A percentile compares a stretch with the other conserved stretches of the same genome.
Conservation (phyloP, 495 filamentous ascomycete genomes). For the Letharia columbiana region DNA sequence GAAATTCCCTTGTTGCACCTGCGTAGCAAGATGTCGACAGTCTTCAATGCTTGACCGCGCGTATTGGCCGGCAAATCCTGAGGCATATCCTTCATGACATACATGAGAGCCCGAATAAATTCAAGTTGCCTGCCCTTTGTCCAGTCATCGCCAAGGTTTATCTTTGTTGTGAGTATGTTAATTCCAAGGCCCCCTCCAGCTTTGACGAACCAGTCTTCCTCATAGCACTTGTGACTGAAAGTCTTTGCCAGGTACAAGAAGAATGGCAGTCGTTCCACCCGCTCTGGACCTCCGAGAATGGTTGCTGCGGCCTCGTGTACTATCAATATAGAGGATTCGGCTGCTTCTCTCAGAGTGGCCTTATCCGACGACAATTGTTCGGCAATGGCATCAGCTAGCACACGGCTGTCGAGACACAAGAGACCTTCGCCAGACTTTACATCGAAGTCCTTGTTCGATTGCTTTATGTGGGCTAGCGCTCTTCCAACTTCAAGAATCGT, state of each 20-base stretch:
- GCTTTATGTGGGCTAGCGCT: constrained; percentile 65
- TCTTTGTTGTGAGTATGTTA: constrained; percentile 64
- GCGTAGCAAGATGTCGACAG: constrained; percentile 65
- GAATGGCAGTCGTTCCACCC: constrained; percentile 64
- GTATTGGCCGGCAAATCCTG: constrained; percentile 83
- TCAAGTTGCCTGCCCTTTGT: constrained; percentile 70
- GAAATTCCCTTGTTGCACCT: constrained; percentile 64
- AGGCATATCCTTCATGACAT: constrained; percentile 96
- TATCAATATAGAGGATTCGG: constrained; percentile 63
- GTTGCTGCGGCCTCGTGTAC: constrained; percentile 68
- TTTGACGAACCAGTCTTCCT: constrained; percentile 97
- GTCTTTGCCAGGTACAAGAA: constrained; percentile 70
- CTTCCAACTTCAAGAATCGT: constrained; percentile 83
- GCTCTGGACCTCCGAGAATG: constrained; percentile 68
- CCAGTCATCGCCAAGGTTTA: constrained; percentile 80
- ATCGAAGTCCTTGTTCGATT: constrained; percentile 65
- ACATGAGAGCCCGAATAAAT: constrained; percentile 77
- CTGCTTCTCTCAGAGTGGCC: constrained; percentile 69
- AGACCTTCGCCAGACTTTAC: constrained; percentile 79
- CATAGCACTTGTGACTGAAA: constrained; percentile 90
- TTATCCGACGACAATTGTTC: constrained; percentile 82
- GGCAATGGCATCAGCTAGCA: constrained; percentile 79
- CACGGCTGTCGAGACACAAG: constrained; percentile 70
- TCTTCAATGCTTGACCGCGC: constrained; percentile 67
- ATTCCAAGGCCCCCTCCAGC: constrained; percentile 86